These are phyloP conservation scores for Colletotrichum sansevieriae DNA, from an alignment of 2,329 filamentous ascomycete species.

Conservation along the genomic window DNA sequence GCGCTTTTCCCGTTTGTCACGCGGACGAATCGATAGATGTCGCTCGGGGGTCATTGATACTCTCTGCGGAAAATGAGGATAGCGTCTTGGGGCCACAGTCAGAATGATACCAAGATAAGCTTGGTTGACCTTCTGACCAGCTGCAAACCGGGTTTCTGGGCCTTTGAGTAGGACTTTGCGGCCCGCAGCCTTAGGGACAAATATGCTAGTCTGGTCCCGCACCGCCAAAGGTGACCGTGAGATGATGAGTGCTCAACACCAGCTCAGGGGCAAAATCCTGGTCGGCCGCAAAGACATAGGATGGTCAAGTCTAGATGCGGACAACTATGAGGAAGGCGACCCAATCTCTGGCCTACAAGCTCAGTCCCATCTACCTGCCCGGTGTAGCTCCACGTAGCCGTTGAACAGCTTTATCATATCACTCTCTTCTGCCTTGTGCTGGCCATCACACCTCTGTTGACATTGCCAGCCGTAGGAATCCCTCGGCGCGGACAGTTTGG, in stretches of 20 bases:
- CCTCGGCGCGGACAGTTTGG: neutral
- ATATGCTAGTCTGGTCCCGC: neutral
- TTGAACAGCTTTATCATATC: neutral
- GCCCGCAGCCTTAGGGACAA: constrained; percentile 13
- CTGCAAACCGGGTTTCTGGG: constrained; percentile 33
- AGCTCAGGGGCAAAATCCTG: constrained; percentile 12
- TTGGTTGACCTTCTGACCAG: constrained; percentile 11
- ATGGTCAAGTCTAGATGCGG: constrained; percentile 13
- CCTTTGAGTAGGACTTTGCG: constrained; percentile 1
- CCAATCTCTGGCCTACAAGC: constrained; percentile 1
- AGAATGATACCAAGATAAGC: neutral
- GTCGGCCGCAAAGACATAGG: constrained; percentile 6
- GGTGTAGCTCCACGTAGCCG: neutral
- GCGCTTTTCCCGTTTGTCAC: constrained; percentile 4
- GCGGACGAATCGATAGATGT: constrained; percentile 7
- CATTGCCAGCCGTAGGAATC: neutral
- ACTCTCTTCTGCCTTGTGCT: neutral
- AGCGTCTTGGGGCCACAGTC: neutral
- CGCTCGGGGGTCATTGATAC: neutral
- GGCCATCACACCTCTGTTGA: neutral
- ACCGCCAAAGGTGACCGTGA: neutral
- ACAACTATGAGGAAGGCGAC: constrained; percentile 20
- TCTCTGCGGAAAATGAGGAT: neutral
- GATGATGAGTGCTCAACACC: neutral
- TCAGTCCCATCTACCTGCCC: neutral